A percentile compares a stretch with the other conserved stretches of the same genome.
Conservation (phyloP, 192 early-diverging fungal species). For the Entomortierella lignicola region DNA sequence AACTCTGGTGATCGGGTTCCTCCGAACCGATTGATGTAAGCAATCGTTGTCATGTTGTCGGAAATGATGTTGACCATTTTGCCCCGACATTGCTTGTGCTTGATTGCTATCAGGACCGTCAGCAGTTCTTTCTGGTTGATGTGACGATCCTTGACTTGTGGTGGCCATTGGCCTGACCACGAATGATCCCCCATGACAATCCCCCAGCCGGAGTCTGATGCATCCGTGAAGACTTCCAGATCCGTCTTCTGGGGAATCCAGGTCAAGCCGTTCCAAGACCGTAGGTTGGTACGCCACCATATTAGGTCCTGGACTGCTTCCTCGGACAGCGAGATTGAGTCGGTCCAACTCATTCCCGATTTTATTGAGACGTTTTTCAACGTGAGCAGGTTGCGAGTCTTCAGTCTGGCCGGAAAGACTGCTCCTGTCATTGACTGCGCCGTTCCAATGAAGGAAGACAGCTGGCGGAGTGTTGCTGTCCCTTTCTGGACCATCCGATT, state of each 20-base stretch:
- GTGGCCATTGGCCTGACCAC: slow-evolving; percentile 14
- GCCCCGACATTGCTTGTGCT: not conserved
- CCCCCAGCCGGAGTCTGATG: slow-evolving; percentile 28
- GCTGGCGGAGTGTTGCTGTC: slow-evolving; percentile 22
- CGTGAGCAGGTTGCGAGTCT: slow-evolving; percentile 6
- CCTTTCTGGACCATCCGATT: slow-evolving; percentile 26
- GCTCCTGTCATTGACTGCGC: slow-evolving; percentile 30
- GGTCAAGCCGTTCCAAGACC: slow-evolving; percentile 25
- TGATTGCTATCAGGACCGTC: not conserved
- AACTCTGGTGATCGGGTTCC: slow-evolving; percentile 9
- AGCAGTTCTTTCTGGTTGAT: slow-evolving; percentile 32
- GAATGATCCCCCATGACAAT: slow-evolving; percentile 22
- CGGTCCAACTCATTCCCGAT: slow-evolving; percentile 20
- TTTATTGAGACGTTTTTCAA: slow-evolving; percentile 19
- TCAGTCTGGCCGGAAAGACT: slow-evolving; percentile 30
- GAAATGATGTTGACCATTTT: slow-evolving; percentile 9
- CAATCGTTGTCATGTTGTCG: slow-evolving; percentile 28
- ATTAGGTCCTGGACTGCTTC: slow-evolving; percentile 20
- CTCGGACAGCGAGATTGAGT: slow-evolving; percentile 16
- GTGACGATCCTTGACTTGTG: not conserved
- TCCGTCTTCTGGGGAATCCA: slow-evolving; percentile 19
- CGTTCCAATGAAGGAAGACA: slow-evolving; percentile 39
- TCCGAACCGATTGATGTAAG: slow-evolving; percentile 21
- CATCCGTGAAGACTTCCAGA: slow-evolving; percentile 33
- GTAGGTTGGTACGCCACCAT: slow-evolving; percentile 23